Evolutionary conservation across 169 alveolate genomes (phyloP), one percentile per base, ranked within the genome.

Genomic region (Neospora caninum): DNA sequence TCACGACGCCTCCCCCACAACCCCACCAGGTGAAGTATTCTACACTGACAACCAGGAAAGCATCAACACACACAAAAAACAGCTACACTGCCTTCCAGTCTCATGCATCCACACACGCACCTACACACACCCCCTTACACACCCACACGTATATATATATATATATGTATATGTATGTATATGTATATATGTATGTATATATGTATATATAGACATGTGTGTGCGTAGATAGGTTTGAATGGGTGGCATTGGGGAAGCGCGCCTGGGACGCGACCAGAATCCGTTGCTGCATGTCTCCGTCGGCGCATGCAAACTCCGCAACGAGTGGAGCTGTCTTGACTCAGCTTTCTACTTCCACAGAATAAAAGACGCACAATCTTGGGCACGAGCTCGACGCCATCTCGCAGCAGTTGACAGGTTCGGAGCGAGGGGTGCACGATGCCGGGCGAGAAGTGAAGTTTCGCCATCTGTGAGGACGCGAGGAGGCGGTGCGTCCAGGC

Each of bases 361-460:
- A 27, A 22, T 9, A 7, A 29, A 29, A 16, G n/a, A 64, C 94
- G 31, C 34, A 92, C 94, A 87, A 92, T 84, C 36, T 45, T 34
- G 31, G 67, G 6, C 29, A 80, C 67, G 18, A 80, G 92, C 87
- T 92, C 92, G 27, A 92, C 92, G n/a, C 94, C 94, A 36, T 92
- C 94, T 27, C 94, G 88, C 22, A 92, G 88, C n/a, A 92, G 87
- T 7, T 49, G 42, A 87, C 94, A 92, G 39, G 87, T 83, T 27
- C 73, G 83, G 13, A 92, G 34, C 10, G 88, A 54, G 49, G 45
- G 22, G 29, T 92, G 94, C 34, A 38, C 70, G 34, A 92, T 92
- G 34, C 94, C 94, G 13, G 94, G 94, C 41, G 94, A 49, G 53
- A 80, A 87, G 45, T 92, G 94, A 58, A 92, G 83, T 70, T 58